A percentile compares a stretch with the other conserved stretches of the same genome.
Evolutionary conservation across 106 monocot genomes (phyloP).

Genomic region (Allium fistulosum): DNA sequence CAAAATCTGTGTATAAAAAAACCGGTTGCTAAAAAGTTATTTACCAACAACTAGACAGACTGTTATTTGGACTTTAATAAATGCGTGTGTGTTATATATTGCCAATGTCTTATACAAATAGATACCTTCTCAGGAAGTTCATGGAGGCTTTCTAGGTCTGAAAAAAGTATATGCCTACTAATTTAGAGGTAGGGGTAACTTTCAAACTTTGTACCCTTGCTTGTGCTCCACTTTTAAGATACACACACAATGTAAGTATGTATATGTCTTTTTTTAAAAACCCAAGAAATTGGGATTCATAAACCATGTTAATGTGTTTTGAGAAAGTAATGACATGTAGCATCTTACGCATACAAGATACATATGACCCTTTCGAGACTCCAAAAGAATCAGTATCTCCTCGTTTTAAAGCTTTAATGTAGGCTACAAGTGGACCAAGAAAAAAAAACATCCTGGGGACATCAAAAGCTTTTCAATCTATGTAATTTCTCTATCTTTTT

Average conservation of each 20-base stretch:
- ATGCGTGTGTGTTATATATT: too few species aligned
- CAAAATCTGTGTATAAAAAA: too few species aligned
- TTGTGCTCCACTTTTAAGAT: too few species aligned
- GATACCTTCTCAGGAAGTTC: constrained; percentile 33
- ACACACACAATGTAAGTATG: too few species aligned
- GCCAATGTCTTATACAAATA: too few species aligned
- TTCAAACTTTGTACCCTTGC: not conserved
- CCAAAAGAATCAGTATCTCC: constrained; percentile 99
- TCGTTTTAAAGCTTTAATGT: constrained; percentile 94
- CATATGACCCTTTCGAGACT: constrained; percentile 75
- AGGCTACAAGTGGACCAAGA: constrained; percentile 88
- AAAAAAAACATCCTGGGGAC: constrained; percentile 65
- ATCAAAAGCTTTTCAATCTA: constrained; percentile 74
- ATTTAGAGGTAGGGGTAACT: constrained; percentile 38
- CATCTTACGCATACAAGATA: constrained; percentile 25
- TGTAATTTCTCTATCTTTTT: too few species aligned
- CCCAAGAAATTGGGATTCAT: too few species aligned
- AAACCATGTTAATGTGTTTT: not conserved
- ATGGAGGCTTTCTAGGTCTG: constrained; percentile 36
- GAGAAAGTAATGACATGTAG: constrained; percentile 10
- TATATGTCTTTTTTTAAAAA: too few species aligned
- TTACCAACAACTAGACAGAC: too few species aligned
- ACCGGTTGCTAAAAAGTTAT: too few species aligned
- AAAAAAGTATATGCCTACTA: constrained; percentile 29
- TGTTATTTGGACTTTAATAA: too few species aligned